Base-by-base conservation (phyloP, 371 early-diverging fungal genomes). In the Mortierella sp. region DNA sequence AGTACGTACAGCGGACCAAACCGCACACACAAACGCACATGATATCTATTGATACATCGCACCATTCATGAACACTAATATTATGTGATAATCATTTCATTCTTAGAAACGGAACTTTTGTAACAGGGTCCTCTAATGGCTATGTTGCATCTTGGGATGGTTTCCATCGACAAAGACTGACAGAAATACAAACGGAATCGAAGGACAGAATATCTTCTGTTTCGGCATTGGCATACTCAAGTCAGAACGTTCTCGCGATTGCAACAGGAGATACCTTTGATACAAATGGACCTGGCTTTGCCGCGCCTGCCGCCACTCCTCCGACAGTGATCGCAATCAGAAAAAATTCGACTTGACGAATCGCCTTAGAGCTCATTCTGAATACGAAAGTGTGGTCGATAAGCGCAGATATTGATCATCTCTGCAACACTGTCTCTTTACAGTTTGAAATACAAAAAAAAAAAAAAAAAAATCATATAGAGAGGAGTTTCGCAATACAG, bases 251-350 rank as follows among this genome's bases (percentile, higher is more conserved):
- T 12, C 63, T 62, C 4, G 63, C 63, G 0, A 62, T 62, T 16
- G 63, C 63, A 10, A 3, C 47, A 22, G 63, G 63, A 0, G 47
- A 62, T 45, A 62, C 63, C 11, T 62, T 62, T 62, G 63, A 62
- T 45, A 16, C 5, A 18, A 14, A 14, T 5, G n/a, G 3, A 5
- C 52, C 52, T 52, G 5, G 10, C 4, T 52, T n/a, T 22, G 18
- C n/a, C 18, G 4, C 18, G 24, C 18, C n/a, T 10, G 52, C 52
- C 24, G n/a, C n/a, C n/a, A n/a, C n/a, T n/a, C 52, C 52, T 3
- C 52, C 18, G 14, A 22, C n/a, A 52, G 4, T 14, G 5, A 22
- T 22, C 5, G 4, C 52, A 52, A 5, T n/a, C 5, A 16, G 5
- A 52, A n/a, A 22, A 16, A 18, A 5, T 22, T 5, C 5, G 16